Base-by-base conservation (phyloP, 306 rosid species). In the Fragaria nilgerrensis region DNA sequence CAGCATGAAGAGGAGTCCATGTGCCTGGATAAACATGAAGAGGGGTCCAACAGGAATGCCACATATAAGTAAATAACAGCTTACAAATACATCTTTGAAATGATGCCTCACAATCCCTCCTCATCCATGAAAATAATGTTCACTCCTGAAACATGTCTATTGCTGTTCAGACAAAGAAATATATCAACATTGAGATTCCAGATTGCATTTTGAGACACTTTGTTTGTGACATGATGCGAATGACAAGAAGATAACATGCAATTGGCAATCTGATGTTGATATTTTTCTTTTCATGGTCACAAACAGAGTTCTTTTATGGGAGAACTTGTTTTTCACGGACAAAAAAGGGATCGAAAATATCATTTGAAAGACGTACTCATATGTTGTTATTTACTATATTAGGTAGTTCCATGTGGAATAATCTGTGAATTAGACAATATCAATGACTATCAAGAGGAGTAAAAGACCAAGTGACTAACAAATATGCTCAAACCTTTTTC, bases 1-100 rank as follows among this genome's bases (percentile, higher is more conserved):
- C 99, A 65, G 99, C 97, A 70, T 95, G 97, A 80, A 95, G 91
- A 78, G 96, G 97, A 81, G 99, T 95, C 99, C 97, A 92, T 80
- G 99, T 88, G 75, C 94, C 99, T 92, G 85, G 84, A 29, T 71
- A 73, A 82, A 78, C 72, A 88, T 43, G 39, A 78, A 81, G 69
- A 65, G 47, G 44, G 4, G 15, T 65, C 47, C 70, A 65, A 36
- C 70, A 65, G 45, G 70, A 65, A 65, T 65, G 12, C 70, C 47
- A 36, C 29, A 37, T 66, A 37, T 37, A 66, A 64, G 44, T 66
- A 66, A 66, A 66, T n/a, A 20, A 19, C 70, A 66, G 16, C 47
- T 66, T 19, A 66, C 29, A 20, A 19, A 66, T 66, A 12, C 25
- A 19, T 66, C 48, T 66, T 19, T 3, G 1, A 19, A 66, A 37